phyloP scores from a whole-genome alignment of 140 eudicot species.

The Senecio squalidus region DNA sequence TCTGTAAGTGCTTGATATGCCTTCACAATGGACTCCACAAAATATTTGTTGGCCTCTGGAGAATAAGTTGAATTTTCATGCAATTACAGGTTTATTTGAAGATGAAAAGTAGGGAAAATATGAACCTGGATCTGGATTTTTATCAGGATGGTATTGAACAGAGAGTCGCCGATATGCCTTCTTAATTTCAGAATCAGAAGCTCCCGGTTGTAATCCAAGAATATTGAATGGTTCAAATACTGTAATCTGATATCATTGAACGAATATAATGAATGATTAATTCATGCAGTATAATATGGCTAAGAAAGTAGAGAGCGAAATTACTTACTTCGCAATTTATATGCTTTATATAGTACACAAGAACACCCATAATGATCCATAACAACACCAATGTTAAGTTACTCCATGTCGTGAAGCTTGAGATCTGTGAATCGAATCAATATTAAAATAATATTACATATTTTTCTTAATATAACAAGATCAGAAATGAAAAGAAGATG shows the following conservation, averaged over 20 bases:
- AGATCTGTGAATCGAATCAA: conserved; percentile 41
- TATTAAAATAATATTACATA: not conserved
- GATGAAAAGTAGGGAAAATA: conserved; percentile 19
- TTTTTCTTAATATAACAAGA: conserved; percentile 2
- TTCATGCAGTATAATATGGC: not conserved
- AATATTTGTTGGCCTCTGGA: conserved; percentile 82
- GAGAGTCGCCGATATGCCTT: conserved; percentile 86
- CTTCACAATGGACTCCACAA: conserved; percentile 79
- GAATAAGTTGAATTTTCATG: too few species aligned
- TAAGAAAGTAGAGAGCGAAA: not conserved
- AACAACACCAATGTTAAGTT: conserved; percentile 76
- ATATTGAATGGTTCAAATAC: conserved; percentile 86
- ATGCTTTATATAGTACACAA: conserved; percentile 66
- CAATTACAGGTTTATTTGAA: conserved; percentile 4
- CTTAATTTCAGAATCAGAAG: conserved; percentile 71
- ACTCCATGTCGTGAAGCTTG: conserved; percentile 68
- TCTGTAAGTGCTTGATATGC: conserved; percentile 97
- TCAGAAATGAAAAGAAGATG: conserved; percentile 5
- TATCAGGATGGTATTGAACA: conserved; percentile 87
- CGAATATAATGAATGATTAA: conserved; percentile 1
- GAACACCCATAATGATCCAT: conserved; percentile 70
- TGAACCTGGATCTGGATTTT: conserved; percentile 96
- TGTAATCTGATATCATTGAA: conserved; percentile 37
- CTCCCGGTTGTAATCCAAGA: conserved; percentile 92
- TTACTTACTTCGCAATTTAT: conserved; percentile 70